Conservation (phyloP, 805 yeast species). For the Wickerhamiella azyma region DNA sequence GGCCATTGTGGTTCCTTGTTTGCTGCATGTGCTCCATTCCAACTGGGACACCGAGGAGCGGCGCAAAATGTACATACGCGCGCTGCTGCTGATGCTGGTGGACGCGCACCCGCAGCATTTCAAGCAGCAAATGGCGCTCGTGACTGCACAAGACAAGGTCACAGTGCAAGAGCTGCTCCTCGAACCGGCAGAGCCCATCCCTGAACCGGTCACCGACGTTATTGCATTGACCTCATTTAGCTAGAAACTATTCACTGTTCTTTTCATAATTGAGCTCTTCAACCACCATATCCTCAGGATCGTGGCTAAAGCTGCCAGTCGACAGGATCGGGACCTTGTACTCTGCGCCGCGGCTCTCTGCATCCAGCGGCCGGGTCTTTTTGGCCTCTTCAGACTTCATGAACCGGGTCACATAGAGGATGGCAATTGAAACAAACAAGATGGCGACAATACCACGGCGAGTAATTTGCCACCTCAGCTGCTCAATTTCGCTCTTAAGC, state of each 20-base stretch:
- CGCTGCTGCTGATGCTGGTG: slow-evolving; percentile 24
- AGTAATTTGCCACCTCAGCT: slow-evolving; percentile 84
- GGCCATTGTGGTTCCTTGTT: slow-evolving; percentile 24
- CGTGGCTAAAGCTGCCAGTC: slow-evolving; percentile 22
- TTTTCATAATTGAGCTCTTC: slow-evolving; percentile 24
- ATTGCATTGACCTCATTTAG: slow-evolving; percentile 43
- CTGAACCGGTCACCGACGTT: slow-evolving; percentile 21
- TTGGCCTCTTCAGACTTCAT: slow-evolving; percentile 23
- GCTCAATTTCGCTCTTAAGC: slow-evolving; percentile 74
- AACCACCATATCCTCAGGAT: slow-evolving; percentile 24
- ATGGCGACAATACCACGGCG: slow-evolving; percentile 75
- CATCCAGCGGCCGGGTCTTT: slow-evolving; percentile 11
- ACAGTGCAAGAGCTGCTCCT: slow-evolving; percentile 15
- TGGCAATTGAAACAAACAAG: slow-evolving; percentile 45
- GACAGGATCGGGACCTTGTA: slow-evolving; percentile 21
- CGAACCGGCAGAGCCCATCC: slow-evolving; percentile 7
- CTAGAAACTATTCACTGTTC: not conserved
- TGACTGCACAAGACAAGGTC: slow-evolving; percentile 25
- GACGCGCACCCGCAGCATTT: slow-evolving; percentile 21
- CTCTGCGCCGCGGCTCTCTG: slow-evolving; percentile 15
- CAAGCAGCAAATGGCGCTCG: slow-evolving; percentile 31
- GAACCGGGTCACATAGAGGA: slow-evolving; percentile 38
- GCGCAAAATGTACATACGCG: slow-evolving; percentile 16
- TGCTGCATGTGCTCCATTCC: slow-evolving; percentile 15
- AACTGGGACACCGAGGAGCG: slow-evolving; percentile 14